Percentiles rank a stretch among this genome's conserved stretches.
These are phyloP conservation scores for Lasiodiplodia hormozganensis DNA, from an alignment of 2,329 filamentous ascomycete genomes.

Conservation along the genomic window DNA sequence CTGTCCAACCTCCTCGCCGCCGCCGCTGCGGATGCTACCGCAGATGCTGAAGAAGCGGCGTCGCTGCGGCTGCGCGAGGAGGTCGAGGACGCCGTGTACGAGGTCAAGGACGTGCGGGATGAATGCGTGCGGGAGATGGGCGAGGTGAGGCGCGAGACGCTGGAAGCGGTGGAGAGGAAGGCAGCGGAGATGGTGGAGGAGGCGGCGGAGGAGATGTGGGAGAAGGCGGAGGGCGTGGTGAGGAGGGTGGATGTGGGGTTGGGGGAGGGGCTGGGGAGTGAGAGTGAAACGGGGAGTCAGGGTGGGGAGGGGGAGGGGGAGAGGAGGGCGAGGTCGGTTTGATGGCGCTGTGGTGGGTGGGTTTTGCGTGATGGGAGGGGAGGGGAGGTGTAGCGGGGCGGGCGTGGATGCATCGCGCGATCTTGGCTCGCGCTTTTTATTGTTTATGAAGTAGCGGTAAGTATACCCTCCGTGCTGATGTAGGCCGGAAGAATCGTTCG, in stretches of 20 bases:
- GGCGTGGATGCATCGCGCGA: no score
- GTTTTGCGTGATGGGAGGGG: no score
- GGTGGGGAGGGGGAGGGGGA: no score
- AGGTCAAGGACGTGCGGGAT: background rate
- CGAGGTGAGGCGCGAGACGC: background rate
- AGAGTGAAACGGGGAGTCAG: no score
- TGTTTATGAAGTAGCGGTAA: no score
- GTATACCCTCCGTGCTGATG: no score
- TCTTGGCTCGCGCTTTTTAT: no score
- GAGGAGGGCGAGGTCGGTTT: no score
- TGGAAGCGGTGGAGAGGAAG: background rate
- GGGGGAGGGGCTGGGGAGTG: background rate
- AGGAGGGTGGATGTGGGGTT: background rate
- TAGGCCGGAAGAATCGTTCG: no score
- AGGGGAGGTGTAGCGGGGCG: no score
- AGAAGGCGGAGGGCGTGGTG: background rate
- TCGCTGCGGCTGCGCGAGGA: background rate
- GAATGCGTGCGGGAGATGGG: background rate
- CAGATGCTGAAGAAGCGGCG: background rate
- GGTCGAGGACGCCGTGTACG: background rate
- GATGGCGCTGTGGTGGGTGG: no score
- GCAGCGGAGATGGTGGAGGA: background rate
- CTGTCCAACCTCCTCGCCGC: background rate
- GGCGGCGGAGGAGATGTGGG: background rate
- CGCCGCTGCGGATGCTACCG: no score